Evolutionary conservation across 2,329 filamentous ascomycete genomes (phyloP), one percentile per base, ranked within the genome.

Genomic region (Colletotrichum tropicale): DNA sequence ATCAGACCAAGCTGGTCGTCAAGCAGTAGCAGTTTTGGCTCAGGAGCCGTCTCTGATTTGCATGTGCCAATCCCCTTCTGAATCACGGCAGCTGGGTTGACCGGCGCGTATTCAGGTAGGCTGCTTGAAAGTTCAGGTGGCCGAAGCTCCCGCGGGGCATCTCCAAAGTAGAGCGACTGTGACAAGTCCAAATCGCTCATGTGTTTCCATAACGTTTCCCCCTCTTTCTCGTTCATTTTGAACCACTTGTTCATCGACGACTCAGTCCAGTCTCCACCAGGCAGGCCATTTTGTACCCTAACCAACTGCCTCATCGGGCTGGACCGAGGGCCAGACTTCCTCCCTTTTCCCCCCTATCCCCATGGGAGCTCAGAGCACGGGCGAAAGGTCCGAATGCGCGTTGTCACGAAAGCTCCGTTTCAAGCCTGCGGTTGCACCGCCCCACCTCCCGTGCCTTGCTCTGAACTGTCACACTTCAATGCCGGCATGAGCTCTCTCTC

Each of bases 381-480:
- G 48, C 70, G 30, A n/a, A 64, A 65, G 64, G 64, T 74, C 58
- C 64, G 64, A 73, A 75, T 73, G 64, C 62, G 70, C 58, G 58
- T 60, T 69, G 70, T 55, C 70, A 61, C 70, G 32, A 74, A 65
- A 67, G 48, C 70, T 75, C 48, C 43, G 74, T 76, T 76, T 76
- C 74, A 76, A 74, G 64, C 64, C 48, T 74, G 74, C 74, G 65
- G 62, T 74, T 74, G 70, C 64, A 76, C 34, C 56, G 65, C 74
- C 65, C 65, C 74, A 65, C 65, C 58, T 48, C 56, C 36, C 43
- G 18, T 76, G 56, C 36, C 73, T 69, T 69, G 58, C 43, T 75
- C 55, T 61, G 30, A 32, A 58, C 69, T 68, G 69, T 64, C 70
- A 68, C 64, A 73, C 70, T 74, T 48, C 34, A 76, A 66, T 66